Evolutionary conservation across 2,329 filamentous ascomycete genomes (phyloP), one percentile per base, ranked within the genome.

Genomic region (Botrytis galanthina): DNA sequence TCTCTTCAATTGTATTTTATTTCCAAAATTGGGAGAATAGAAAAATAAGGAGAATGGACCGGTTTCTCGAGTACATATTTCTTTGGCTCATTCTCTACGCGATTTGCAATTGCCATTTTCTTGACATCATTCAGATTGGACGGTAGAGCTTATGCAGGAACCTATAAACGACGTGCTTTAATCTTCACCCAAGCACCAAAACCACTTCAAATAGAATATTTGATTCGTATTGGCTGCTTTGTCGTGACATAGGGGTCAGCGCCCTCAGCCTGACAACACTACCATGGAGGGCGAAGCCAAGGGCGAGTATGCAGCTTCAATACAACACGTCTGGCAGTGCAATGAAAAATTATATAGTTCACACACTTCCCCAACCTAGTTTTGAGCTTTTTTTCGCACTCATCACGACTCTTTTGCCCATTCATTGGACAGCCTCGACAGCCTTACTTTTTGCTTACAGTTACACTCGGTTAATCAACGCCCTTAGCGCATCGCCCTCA

Each of bases 271-370:
- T 14, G 26, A 2, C 10, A 51, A 51, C n/a, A 14, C 12, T n/a
- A n/a, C 26, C 12, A 12, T 51, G 48, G 26, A 51, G 26, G 48
- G 48, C 12, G 26, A 51, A 51, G 22, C 2, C 10, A n/a, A 51
- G 12, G 48, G 48, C 10, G 48, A 51, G 5, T n/a, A 14, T n/a
- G 26, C 26, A 51, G 26, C n/a, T 3, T 1, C 10, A n/a, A 51
- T 2, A n/a, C 26, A 16, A 14, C 26, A 51, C 1, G 0, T n/a
- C 1, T 3, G 0, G 12, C 48, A 51, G 48, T 0, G 2, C 26
- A 51, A n/a, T 51, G 4, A n/a, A 51, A 3, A 51, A n/a, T 1
- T 14, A n/a, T 14, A 51, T 51, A 51, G 26, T n/a, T n/a, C 4
- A 0, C 2, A 7, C 48, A 7, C 2, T n/a, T 51, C 48, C 26